Conservation (phyloP, 768 basidiomycete species). For the Nevesoporus exiguus region DNA sequence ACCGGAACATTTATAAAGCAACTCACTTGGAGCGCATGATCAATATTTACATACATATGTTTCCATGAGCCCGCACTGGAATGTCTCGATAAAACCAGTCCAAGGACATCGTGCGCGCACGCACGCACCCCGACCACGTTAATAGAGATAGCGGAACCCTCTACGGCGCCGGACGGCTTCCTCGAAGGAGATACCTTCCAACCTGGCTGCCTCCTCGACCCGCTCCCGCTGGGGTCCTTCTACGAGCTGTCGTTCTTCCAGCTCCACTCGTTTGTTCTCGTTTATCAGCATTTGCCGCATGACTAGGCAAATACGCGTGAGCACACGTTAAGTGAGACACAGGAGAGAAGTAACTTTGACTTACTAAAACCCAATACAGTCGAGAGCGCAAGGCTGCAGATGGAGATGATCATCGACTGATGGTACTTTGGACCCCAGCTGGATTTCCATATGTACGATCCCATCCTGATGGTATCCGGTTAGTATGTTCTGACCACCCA, state of each 20-base stretch:
- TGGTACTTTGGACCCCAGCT: background rate
- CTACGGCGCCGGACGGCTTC: slow-evolving; percentile 54
- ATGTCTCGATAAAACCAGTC: too few species aligned
- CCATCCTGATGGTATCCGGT: too few species aligned
- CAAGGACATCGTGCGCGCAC: background rate
- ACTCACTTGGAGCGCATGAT: too few species aligned
- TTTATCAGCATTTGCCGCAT: slow-evolving; percentile 42
- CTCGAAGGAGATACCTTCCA: slow-evolving; percentile 59
- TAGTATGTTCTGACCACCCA: background rate
- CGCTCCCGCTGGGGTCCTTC: slow-evolving; percentile 43
- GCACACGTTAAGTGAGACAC: background rate
- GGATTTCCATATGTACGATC: background rate
- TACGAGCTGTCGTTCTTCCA: slow-evolving; percentile 43
- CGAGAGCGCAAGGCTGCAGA: background rate
- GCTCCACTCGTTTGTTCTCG: slow-evolving; percentile 51
- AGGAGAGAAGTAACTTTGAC: background rate
- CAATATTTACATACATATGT: too few species aligned
- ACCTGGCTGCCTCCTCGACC: slow-evolving; percentile 53
- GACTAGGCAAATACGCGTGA: slow-evolving; percentile 26
- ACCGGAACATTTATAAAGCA: too few species aligned
- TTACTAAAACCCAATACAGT: background rate
- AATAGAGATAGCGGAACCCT: slow-evolving; percentile 59
- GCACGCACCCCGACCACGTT: background rate
- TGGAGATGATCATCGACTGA: background rate
- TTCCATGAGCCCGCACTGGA: too few species aligned